Percentiles rank a stretch among this genome's conserved stretches.
Conservation (phyloP, 495 filamentous ascomycete species). For the Xylaria longipes region DNA sequence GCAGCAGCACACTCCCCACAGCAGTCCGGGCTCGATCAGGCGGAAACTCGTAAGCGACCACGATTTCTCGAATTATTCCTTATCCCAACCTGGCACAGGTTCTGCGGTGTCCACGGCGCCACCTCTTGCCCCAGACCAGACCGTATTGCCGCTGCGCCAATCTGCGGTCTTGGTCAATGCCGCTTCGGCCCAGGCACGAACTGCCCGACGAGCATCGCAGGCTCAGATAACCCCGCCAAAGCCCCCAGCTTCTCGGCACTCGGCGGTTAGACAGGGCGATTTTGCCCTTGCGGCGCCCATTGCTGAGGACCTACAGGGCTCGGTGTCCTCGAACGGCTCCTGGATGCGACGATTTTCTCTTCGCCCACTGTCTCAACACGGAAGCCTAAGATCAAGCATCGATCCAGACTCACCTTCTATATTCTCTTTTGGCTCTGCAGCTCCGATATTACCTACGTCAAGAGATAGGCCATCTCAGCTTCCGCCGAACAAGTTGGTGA, state of each 20-base stretch:
- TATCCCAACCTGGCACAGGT: constrained; percentile 50
- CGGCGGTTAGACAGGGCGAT: constrained; percentile 52
- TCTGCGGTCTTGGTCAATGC: constrained; percentile 34
- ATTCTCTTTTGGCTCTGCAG: constrained; percentile 73
- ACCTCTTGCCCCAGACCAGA: constrained; percentile 21
- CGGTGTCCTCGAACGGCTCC: constrained; percentile 65
- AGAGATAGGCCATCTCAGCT: constrained; percentile 49
- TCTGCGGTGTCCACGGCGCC: constrained; percentile 38
- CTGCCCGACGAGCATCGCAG: constrained; percentile 43
- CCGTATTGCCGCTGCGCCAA: constrained; percentile 15
- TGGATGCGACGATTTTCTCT: constrained; percentile 79
- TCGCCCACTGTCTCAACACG: constrained; percentile 73
- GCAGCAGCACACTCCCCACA: constrained; percentile 25
- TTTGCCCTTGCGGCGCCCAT: constrained; percentile 38
- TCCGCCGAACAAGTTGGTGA: constrained; percentile 85
- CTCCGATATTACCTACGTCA: constrained; percentile 62
- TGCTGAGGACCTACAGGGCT: constrained; percentile 51
- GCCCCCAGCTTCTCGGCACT: constrained; percentile 45
- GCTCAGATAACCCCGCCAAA: constrained; percentile 44
- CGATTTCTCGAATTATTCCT: constrained; percentile 43
- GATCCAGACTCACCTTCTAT: constrained; percentile 72
- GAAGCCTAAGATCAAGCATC: constrained; percentile 69
- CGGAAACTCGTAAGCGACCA: constrained; percentile 52
- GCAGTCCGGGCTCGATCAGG: constrained; percentile 43
- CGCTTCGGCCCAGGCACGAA: constrained; percentile 35